phyloP scores from a whole-genome alignment of 1,284 basidiomycete species.

The Flammula alnicola region DNA sequence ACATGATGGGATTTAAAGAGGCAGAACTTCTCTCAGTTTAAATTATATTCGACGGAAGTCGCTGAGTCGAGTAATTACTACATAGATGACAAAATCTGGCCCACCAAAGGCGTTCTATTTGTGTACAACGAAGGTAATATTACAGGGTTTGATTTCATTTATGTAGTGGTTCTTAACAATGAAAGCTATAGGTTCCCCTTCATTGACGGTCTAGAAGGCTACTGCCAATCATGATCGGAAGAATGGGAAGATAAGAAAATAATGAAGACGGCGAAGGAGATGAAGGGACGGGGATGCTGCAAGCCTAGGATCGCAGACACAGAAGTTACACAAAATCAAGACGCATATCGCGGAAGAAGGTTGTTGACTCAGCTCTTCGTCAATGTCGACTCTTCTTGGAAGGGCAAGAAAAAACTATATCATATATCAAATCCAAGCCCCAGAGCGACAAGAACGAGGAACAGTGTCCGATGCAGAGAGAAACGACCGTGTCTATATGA shows the following conservation, averaged over 20 bases:
- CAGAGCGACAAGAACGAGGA: conserved; percentile 12
- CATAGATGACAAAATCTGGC: neutral
- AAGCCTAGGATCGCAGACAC: neutral
- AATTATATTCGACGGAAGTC: neutral
- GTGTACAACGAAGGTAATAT: conserved; percentile 8
- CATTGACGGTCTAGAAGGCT: conserved; percentile 10
- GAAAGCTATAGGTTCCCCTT: conserved; percentile 8
- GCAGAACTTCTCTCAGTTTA: neutral
- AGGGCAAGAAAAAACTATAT: neutral
- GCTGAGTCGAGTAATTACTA: too few relatives aligned
- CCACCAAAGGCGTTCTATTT: conserved; percentile 4
- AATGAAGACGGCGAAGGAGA: neutral
- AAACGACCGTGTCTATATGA: conserved; percentile 9
- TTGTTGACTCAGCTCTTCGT: too few relatives aligned
- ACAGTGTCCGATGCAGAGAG: conserved; percentile 13
- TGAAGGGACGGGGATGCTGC: conserved; percentile 2
- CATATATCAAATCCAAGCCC: conserved; percentile 10
- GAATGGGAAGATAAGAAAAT: conserved; percentile 1
- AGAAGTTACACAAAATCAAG: too few relatives aligned
- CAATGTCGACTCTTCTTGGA: conserved; percentile 2
- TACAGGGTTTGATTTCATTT: conserved; percentile 8
- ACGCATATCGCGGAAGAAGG: too few relatives aligned
- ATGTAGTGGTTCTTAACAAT: conserved; percentile 1
- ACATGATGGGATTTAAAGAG: neutral
- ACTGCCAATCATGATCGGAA: conserved; percentile 17